Conservation (phyloP, 768 basidiomycete species). For the Amanita pallidorosea region DNA sequence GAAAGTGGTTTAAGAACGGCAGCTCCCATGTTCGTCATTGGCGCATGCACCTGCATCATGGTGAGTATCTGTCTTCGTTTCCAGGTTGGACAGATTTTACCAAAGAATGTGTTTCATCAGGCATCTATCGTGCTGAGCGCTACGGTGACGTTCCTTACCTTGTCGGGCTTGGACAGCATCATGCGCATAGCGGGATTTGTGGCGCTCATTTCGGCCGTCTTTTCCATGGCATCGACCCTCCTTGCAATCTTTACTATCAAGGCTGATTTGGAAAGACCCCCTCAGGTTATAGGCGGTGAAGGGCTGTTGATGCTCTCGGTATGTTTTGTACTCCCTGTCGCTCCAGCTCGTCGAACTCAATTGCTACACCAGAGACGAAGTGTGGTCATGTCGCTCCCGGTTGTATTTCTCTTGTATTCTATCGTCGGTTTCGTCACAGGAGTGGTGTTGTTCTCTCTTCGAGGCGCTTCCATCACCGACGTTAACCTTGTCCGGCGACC, state of each 20-base stretch:
- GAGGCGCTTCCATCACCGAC: slow-evolving; percentile 32
- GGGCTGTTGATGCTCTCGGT: slow-evolving; percentile 41
- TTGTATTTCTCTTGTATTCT: slow-evolving; percentile 65
- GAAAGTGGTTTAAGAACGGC: slow-evolving; percentile 43
- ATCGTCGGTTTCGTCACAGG: slow-evolving; percentile 59
- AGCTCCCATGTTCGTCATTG: slow-evolving; percentile 51
- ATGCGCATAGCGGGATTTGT: slow-evolving; percentile 57
- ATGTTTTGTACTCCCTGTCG: slow-evolving; percentile 11
- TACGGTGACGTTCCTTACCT: slow-evolving; percentile 70
- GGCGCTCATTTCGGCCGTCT: slow-evolving; percentile 56
- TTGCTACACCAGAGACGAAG: slow-evolving; percentile 36
- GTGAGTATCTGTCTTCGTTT: slow-evolving; percentile 27
- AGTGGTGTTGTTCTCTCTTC: slow-evolving; percentile 55
- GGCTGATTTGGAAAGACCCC: slow-evolving; percentile 45
- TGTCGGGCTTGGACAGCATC: slow-evolving; percentile 61
- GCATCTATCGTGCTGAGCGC: slow-evolving; percentile 75
- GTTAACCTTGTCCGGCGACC: slow-evolving; percentile 24
- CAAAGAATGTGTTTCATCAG: slow-evolving; percentile 23
- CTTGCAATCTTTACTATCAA: slow-evolving; percentile 64
- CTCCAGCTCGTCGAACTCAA: neutral
- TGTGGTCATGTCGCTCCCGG: slow-evolving; percentile 58
- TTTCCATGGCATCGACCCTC: slow-evolving; percentile 60
- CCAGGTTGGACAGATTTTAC: slow-evolving; percentile 8
- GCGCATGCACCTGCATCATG: slow-evolving; percentile 55
- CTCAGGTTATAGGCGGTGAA: slow-evolving; percentile 43